Base-by-base conservation (phyloP, 495 filamentous ascomycete genomes). In the Hyaloscypha variabilis region DNA sequence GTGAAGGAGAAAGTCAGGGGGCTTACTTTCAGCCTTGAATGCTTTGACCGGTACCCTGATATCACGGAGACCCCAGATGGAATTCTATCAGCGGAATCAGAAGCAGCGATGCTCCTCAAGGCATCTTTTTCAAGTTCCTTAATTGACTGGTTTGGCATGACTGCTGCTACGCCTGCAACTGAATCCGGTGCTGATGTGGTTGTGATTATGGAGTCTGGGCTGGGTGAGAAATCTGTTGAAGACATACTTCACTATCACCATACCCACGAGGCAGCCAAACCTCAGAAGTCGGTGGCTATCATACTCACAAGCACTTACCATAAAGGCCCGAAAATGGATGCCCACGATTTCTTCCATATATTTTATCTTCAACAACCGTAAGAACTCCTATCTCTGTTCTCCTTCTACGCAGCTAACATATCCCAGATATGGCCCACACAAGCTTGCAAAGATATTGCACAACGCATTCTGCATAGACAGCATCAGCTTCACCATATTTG, bases 371-470 rank as follows among this genome's bases (percentile, higher is more conserved):
- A 73, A 2, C 75, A 77, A 69, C 77, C 77, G 77, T 76, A 65
- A 64, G 61, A 71, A 62, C 67, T 13, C 19, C 31, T 29, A 30
- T 21, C 42, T 46, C 34, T 26, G 2, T 30, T 17, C 29, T 57
- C 4, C 36, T 17, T 25, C 23, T 29, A 6, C 21, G 28, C 28
- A 63, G 34, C 70, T 71, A 59, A 72, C 50, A 30, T 36, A 2
- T 34, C 31, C 13, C 53, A 79, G 77, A 17, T 70, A 72, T 63
- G 89, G 87, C 0, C 88, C 88, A 19, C 82, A 89, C 64, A 91
- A 90, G 67, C 69, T 90, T 31, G 87, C 85, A 10, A 87, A 85
- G 74, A 82, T 75, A 66, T 81, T 78, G 10, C 63, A 70, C 53
- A 60, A 56, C 21, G 66, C 60, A 8, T 68, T 68, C 34, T 64